A percentile compares a stretch with the other conserved stretches of the same genome.
Evolutionary conservation across 202 grass and related monocot species (phyloP).

Genomic region (Zoysia matrella): DNA sequence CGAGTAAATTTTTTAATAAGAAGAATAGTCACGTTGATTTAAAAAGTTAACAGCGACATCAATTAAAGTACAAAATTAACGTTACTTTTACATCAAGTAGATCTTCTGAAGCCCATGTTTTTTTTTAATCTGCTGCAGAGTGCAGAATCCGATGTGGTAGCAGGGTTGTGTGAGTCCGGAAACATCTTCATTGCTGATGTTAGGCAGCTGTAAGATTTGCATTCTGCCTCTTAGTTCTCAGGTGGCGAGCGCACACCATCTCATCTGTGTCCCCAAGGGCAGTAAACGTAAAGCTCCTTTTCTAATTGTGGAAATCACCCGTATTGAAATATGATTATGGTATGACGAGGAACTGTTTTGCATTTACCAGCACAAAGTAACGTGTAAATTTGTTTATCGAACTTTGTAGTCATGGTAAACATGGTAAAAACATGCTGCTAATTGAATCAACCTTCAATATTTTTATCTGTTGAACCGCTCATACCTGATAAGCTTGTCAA

Average conservation of each 20-base stretch:
- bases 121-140: slow-evolving; percentile 53
- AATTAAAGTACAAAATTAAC: background rate
- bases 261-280: background rate
- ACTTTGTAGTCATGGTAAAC: background rate
- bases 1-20: too few relatives aligned
- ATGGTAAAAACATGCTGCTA: background rate
- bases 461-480: background rate
- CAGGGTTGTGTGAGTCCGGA: slow-evolving; percentile 85
- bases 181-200: slow-evolving; percentile 83
- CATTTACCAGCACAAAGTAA: background rate
- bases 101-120: background rate
- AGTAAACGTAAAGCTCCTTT: background rate
- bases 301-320: background rate
- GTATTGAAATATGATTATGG: background rate
- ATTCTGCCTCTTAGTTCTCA: background rate
- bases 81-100: background rate
- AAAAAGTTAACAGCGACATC: too few relatives aligned
- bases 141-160: slow-evolving; percentile 63
- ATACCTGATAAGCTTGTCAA: background rate
- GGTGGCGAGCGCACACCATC: background rate
- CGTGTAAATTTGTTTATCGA: background rate
- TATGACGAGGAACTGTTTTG: background rate
- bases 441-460: background rate
- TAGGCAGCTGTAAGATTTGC: slow-evolving; percentile 32
- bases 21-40: too few relatives aligned